Percentiles rank a stretch among this genome's conserved stretches.
These are phyloP conservation scores for Bipolaris cookei DNA, from an alignment of 2,329 filamentous ascomycete species.

Conservation along the genomic window DNA sequence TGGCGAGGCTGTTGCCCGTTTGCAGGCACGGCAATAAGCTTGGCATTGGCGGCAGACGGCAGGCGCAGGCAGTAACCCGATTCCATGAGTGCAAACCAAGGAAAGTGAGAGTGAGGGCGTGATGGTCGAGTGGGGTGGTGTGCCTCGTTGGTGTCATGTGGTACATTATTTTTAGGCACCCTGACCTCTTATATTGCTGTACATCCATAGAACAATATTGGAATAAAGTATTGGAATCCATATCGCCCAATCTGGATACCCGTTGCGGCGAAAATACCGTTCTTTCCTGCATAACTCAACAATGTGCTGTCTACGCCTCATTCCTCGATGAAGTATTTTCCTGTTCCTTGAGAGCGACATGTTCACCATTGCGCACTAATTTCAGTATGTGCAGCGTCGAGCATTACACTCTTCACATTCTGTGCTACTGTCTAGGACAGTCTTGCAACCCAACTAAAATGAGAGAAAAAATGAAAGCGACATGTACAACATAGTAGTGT, in stretches of 20 bases:
- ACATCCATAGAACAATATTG: conserved; percentile 11
- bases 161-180: conserved; percentile 5
- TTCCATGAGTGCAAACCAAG: background rate
- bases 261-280: background rate
- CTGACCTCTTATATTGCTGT: background rate
- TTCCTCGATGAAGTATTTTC: background rate
- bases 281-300: background rate
- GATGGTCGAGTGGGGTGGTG: conserved; percentile 4
- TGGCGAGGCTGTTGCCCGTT: conserved; percentile 7
- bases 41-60: conserved; percentile 6
- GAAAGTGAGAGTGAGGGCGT: conserved; percentile 24
- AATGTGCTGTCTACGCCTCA: background rate
- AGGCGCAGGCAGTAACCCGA: conserved; percentile 3
- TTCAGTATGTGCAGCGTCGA: background rate
- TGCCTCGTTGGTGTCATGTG: conserved; percentile 12
- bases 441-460: background rate
- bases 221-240: background rate
- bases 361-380: background rate
- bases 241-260: background rate
- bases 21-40: conserved; percentile 10
- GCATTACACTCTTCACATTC: background rate
- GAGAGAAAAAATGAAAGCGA: background rate
- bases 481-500: background rate
- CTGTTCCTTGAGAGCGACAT: background rate
- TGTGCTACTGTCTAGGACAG: background rate